Percentiles rank a stretch among this genome's conserved stretches.
Evolutionary conservation across 306 rosid species (phyloP).

Genomic region (Canavalia ensiformis): DNA sequence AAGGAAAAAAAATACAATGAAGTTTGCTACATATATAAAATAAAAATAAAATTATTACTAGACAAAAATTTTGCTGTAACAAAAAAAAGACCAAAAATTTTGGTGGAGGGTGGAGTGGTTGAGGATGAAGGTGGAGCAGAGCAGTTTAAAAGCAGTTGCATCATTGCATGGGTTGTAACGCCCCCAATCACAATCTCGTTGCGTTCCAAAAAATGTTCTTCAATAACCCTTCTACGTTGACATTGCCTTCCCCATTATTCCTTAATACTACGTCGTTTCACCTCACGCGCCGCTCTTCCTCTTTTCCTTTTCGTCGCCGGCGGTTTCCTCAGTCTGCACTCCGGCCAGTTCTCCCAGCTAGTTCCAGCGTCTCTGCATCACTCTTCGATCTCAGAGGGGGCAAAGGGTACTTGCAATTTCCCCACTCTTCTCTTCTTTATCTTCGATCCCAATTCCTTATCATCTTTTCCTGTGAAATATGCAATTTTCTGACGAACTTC

Average conservation of each 20-base stretch:
- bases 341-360: slow-evolving; percentile 51
- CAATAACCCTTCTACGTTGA: slow-evolving; percentile 8
- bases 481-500: neutral
- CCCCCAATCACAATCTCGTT: neutral
- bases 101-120: too few species aligned
- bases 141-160: neutral
- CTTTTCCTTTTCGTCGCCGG: slow-evolving; percentile 42
- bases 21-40: too few species aligned
- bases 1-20: too few species aligned
- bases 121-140: neutral
- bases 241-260: slow-evolving; percentile 42
- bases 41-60: too few species aligned
- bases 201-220: slow-evolving; percentile 14
- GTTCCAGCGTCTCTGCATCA: slow-evolving; percentile 44
- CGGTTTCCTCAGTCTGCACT: slow-evolving; percentile 45
- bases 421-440: neutral
- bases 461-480: neutral
- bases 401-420: slow-evolving; percentile 63
- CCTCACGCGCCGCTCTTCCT: slow-evolving; percentile 36
- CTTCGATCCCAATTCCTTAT: neutral
- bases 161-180: slow-evolving; percentile 34
- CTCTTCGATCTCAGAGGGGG: slow-evolving; percentile 57
- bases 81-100: too few species aligned
- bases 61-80: too few species aligned
- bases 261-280: slow-evolving; percentile 43